Evolutionary conservation across 2,329 filamentous ascomycete species (phyloP).

Genomic region (Coniella lustricola): DNA sequence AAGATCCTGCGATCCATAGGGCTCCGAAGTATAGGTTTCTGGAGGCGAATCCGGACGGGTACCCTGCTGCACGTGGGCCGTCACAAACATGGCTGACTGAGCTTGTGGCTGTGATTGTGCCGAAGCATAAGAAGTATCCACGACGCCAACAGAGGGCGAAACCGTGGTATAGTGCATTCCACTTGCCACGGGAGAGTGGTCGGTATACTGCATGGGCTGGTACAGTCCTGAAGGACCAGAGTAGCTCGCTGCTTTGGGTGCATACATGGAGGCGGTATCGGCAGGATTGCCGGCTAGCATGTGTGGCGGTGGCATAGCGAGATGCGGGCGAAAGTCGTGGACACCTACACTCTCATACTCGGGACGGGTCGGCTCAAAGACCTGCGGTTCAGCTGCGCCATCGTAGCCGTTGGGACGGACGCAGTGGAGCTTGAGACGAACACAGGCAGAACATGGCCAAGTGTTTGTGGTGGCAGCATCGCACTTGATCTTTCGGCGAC

Average conservation of each 20-base stretch:
- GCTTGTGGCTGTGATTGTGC: constrained; percentile 21
- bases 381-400: constrained; percentile 38
- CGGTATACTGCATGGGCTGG: constrained; percentile 39
- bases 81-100: constrained; percentile 43
- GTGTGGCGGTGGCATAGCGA: constrained; percentile 40
- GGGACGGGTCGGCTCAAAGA: constrained; percentile 37
- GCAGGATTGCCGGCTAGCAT: constrained; percentile 35
- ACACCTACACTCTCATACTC: constrained; percentile 36
- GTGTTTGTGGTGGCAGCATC: constrained; percentile 95
- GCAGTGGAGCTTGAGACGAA: constrained; percentile 85
- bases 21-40: constrained; percentile 51
- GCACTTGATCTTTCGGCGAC: constrained; percentile 94
- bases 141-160: constrained; percentile 38
- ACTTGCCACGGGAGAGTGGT: constrained; percentile 37
- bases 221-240: constrained; percentile 38
- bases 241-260: constrained; percentile 40
- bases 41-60: constrained; percentile 35
- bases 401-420: constrained; percentile 82
- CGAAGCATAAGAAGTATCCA: constrained; percentile 43
- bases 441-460: constrained; percentile 94
- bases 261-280: constrained; percentile 37
- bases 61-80: constrained; percentile 41
- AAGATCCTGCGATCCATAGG: constrained; percentile 64
- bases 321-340: constrained; percentile 44
- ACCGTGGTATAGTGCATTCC: constrained; percentile 49